Percentiles rank a stretch among this genome's conserved stretches.
These are phyloP conservation scores for Melampsora larici-populina DNA, from an alignment of 1,284 basidiomycete genomes.

Conservation along the genomic window DNA sequence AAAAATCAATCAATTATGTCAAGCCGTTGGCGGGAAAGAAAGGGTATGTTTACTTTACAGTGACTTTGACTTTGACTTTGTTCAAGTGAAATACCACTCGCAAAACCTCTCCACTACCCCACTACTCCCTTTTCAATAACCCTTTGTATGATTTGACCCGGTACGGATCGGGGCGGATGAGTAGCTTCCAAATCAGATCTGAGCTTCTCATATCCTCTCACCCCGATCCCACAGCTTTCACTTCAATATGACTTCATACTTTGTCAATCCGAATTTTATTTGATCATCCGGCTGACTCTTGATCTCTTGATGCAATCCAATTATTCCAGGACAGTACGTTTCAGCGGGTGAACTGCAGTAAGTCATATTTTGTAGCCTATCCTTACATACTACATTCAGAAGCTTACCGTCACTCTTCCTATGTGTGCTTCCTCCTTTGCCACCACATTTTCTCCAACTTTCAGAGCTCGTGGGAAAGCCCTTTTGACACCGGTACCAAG, in stretches of 20 bases:
- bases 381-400: background rate
- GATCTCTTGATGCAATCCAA: background rate
- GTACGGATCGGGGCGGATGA: background rate
- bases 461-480: conserved; percentile 28
- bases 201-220: background rate
- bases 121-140: background rate
- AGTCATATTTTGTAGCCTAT: background rate
- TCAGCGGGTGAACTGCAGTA: conserved; percentile 32
- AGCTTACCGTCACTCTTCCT: background rate
- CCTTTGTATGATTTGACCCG: background rate
- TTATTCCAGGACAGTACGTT: conserved; percentile 4
- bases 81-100: background rate
- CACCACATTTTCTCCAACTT: background rate
- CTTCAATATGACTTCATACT: background rate
- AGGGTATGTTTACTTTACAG: background rate
- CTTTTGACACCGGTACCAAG: conserved; percentile 25
- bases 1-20: background rate
- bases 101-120: too few relatives aligned
- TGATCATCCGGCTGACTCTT: background rate
- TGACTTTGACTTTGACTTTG: background rate
- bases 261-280: background rate
- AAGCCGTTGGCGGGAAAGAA: conserved; percentile 21
- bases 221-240: too few relatives aligned
- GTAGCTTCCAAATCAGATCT: background rate
- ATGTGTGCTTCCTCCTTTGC: too few relatives aligned